Conservation (phyloP, 176 grass and related monocot genomes). For the Raddia distichophylla region DNA sequence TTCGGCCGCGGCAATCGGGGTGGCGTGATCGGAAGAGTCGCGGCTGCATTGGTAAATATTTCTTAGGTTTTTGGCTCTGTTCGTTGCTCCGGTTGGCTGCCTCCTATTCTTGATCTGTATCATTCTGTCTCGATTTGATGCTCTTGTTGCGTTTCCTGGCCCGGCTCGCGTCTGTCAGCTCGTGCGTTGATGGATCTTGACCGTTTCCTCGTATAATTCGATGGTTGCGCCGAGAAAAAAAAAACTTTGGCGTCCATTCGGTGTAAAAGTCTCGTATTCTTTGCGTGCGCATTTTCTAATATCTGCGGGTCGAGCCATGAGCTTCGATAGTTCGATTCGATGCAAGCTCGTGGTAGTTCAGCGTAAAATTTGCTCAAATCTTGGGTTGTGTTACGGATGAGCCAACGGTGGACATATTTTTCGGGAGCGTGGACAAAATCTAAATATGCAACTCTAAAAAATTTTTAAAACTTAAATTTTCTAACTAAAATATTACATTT, state of each 20-base stretch:
- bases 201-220: background rate
- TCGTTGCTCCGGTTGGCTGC: background rate
- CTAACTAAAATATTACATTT: too few species aligned
- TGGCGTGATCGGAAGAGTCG: background rate
- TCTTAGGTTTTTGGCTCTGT: background rate
- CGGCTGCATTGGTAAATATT: slow-evolving; percentile 25
- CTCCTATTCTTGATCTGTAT: slow-evolving; percentile 13
- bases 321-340: slow-evolving; percentile 23
- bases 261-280: background rate
- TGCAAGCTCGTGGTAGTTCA: slow-evolving; percentile 12
- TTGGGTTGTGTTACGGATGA: slow-evolving; percentile 11
- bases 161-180: slow-evolving; percentile 2
- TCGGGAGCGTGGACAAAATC: too few species aligned
- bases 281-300: background rate
- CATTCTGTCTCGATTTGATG: background rate
- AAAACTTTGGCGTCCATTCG: slow-evolving; percentile 37
- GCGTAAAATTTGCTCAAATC: slow-evolving; percentile 37
- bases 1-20: background rate
- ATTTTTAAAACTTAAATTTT: too few species aligned
- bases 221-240: slow-evolving; percentile 19
- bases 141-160: background rate
- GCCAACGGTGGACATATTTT: too few species aligned
- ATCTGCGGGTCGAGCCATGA: slow-evolving; percentile 21
- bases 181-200: slow-evolving; percentile 28
- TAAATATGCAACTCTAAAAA: too few species aligned